Evolutionary conservation across 2,329 filamentous ascomycete genomes (phyloP).

Genomic region (Bimuria novae-zelandiae): DNA sequence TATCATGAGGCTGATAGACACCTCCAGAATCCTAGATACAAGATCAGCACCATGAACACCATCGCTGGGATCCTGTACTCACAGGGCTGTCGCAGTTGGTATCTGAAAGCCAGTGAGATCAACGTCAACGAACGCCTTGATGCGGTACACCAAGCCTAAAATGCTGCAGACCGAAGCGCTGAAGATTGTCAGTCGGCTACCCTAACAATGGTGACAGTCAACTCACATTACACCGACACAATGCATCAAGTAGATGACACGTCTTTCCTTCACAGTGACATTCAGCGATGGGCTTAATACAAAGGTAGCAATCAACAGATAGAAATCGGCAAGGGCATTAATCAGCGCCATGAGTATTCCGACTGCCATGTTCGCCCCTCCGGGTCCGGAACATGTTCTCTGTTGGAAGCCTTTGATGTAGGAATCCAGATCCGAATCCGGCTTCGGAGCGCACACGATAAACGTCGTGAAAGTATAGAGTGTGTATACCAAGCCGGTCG

Average conservation of each 20-base stretch:
- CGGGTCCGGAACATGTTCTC: conserved; percentile 15
- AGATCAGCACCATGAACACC: not conserved
- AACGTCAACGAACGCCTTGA: conserved; percentile 18
- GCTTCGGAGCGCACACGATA: conserved; percentile 22
- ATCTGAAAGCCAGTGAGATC: conserved; percentile 27
- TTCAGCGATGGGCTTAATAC: conserved; percentile 12
- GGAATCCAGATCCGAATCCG: conserved; percentile 12
- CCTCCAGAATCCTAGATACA: conserved; percentile 20
- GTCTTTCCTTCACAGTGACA: conserved; percentile 17
- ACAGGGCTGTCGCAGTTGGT: conserved; percentile 16
- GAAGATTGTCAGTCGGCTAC: conserved; percentile 6
- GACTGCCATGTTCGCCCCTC: conserved; percentile 15
- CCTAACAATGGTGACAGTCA: not conserved
- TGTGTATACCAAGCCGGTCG: conserved; percentile 22
- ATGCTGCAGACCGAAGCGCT: conserved; percentile 23
- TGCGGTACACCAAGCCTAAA: conserved; percentile 19
- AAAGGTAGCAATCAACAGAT: conserved; percentile 19
- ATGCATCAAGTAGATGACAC: conserved; percentile 18
- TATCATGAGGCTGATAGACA: conserved; percentile 22
- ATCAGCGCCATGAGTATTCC: conserved; percentile 14
- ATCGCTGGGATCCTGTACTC: not conserved
- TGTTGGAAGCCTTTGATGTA: conserved; percentile 23
- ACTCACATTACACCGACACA: conserved; percentile 20
- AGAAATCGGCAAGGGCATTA: conserved; percentile 20
- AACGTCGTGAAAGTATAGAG: conserved; percentile 21